Percentiles rank a stretch among this genome's conserved stretches.
phyloP scores from a whole-genome alignment of 139 green algal species.

The Chlorella sorokiniana region DNA sequence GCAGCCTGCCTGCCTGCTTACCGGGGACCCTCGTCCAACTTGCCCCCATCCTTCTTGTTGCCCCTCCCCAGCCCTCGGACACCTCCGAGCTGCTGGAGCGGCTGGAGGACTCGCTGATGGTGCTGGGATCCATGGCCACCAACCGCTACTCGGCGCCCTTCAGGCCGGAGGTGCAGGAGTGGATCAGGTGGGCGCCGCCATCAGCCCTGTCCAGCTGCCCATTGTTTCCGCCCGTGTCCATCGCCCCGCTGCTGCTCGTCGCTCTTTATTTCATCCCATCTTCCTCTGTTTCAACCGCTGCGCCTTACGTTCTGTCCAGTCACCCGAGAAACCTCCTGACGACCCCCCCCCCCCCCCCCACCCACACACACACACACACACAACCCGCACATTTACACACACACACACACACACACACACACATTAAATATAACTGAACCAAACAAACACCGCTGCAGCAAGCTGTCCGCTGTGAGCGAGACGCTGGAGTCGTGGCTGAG shows the following conservation, averaged over 20 bases:
- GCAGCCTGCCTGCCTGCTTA: too few relatives aligned
- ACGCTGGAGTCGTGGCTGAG: conserved; percentile 94
- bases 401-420: conserved; percentile 1
- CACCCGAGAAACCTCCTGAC: not conserved
- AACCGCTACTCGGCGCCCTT: conserved; percentile 92
- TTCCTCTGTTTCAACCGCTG: too few relatives aligned
- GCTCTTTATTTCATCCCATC: not conserved
- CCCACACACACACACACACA: not conserved
- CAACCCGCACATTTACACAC: not conserved
- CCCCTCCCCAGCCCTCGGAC: conserved; percentile 59
- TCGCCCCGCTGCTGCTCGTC: not conserved
- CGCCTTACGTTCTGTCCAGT: not conserved
- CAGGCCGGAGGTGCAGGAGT: conserved; percentile 78
- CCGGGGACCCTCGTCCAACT: too few relatives aligned
- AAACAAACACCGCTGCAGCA: too few relatives aligned
- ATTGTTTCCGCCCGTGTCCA: too few relatives aligned
- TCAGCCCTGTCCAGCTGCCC: too few relatives aligned
- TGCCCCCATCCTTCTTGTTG: not conserved
- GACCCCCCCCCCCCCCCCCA: not conserved
- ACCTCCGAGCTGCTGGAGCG: conserved; percentile 94
- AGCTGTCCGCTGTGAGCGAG: conserved; percentile 89
- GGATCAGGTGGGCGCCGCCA: conserved; percentile 35
- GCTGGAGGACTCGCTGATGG: conserved; percentile 95
- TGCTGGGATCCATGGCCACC: conserved; percentile 88
- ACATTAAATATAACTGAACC: too few relatives aligned